Evolutionary conservation across 768 basidiomycete species (phyloP).

Genomic region (Boletus bicolor): DNA sequence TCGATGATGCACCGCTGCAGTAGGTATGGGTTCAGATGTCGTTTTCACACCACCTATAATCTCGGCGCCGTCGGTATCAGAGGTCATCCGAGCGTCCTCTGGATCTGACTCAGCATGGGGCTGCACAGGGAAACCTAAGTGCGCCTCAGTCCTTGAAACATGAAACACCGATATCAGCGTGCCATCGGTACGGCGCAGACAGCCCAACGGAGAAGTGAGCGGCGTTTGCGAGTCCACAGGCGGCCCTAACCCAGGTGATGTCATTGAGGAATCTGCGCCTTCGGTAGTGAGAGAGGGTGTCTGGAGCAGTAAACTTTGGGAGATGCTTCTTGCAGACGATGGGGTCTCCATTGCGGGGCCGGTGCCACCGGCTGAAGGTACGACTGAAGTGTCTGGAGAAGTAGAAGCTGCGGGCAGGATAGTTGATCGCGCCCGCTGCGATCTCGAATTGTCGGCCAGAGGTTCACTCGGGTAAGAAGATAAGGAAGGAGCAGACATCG

Average conservation of each 20-base stretch:
- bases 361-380: not conserved
- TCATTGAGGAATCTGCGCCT: not conserved
- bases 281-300: not conserved
- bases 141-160: not conserved
- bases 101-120: not conserved
- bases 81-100: not conserved
- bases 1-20: not conserved
- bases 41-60: not conserved
- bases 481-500: not conserved
- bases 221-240: not conserved
- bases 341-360: not conserved
- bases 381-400: not conserved
- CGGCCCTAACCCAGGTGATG: not conserved
- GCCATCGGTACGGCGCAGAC: not conserved
- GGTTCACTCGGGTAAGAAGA: not conserved
- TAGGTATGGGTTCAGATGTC: not conserved
- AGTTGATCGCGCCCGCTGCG: not conserved
- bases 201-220: not conserved
- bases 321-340: not conserved
- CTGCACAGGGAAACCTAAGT: not conserved
- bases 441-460: not conserved
- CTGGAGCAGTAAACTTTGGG: not conserved
- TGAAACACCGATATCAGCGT: not conserved
- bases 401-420: not conserved
- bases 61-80: not conserved